Base-by-base conservation (phyloP, 371 early-diverging fungal genomes). In the Mucor saturninus region DNA sequence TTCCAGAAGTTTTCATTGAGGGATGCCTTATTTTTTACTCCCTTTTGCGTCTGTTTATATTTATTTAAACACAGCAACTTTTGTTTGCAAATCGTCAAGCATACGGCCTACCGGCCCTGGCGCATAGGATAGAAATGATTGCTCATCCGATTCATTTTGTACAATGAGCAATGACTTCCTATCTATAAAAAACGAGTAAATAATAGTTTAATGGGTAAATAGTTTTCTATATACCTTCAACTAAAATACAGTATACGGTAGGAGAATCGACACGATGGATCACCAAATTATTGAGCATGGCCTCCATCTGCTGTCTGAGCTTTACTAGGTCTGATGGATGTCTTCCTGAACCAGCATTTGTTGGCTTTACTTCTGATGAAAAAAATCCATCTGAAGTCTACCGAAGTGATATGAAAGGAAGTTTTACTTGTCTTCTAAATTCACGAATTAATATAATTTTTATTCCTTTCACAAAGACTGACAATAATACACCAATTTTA, bases 231-330 rank as follows among this genome's bases (percentile, higher is more conserved):
- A 28, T 52, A 61, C 61, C 39, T 54, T 61, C 46, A 39, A 61
- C 61, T 38, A 61, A 43, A 54, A 54, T 61, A 45, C 61, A 45
- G 52, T 54, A 61, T 21, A 61, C 45, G 35, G 21, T 54, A 45
- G 31, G 54, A 38, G 39, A 29, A 32, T 35, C 4, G 40, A 57
- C 4, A 13, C 50, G 51, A 52, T 61, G 0, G n/a, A 6, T 54
- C 35, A 61, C 50, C 1, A 61, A 51, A 45, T 61, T 53, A 51
- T 54, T 54, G 45, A 61, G 61, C 61, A 54, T 61, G 30, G 31
- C 46, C 40, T 61, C 53, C 61, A 61, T 61, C 42, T 61, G 54
- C 50, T 52, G 54, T 51, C 61, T 45, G 38, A 45, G 30, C 54
- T 61, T 61, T 35, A 61, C 61, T 26, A 61, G 49, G 39, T 38